Conservation (phyloP, 192 early-diverging fungal species). For the Coemansia sp. region DNA sequence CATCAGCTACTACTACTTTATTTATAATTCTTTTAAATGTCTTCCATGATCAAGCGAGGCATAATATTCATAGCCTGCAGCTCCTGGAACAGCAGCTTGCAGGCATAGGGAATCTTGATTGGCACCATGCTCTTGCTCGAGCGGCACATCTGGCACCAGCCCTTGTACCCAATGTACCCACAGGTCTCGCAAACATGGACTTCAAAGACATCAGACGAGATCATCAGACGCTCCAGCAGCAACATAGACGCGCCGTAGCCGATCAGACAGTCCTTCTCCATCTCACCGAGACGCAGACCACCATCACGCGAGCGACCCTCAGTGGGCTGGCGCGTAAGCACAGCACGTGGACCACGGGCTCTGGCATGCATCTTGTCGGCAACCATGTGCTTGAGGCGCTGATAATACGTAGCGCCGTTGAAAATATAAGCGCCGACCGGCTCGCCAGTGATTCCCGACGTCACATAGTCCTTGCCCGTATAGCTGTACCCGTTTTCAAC, state of each 20-base stretch:
- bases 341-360: conserved; percentile 95
- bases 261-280: conserved; percentile 99
- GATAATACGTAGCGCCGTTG: conserved; percentile 98
- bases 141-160: conserved; percentile 92
- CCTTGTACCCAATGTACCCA: conserved; percentile 74
- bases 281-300: conserved; percentile 99
- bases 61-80: conserved; percentile 99
- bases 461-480: conserved; percentile 91
- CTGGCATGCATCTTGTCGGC: conserved; percentile 99
- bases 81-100: conserved; percentile 98
- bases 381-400: conserved; percentile 99
- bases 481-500: conserved; percentile 82
- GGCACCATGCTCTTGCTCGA: conserved; percentile 96
- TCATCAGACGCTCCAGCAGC: conserved; percentile 97
- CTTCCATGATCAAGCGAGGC: conserved; percentile 73
- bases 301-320: conserved; percentile 98
- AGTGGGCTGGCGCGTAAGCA: conserved; percentile 96
- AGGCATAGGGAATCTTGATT: conserved; percentile 96
- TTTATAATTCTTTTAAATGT: neutral
- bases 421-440: conserved; percentile 95
- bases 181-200: conserved; percentile 99
- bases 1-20: neutral
- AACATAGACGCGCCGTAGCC: conserved; percentile 92
- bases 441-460: conserved; percentile 98
- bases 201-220: conserved; percentile 95